Evolutionary conservation across 129 eudicot genomes (phyloP).

Genomic region (Flaveria brownii): DNA sequence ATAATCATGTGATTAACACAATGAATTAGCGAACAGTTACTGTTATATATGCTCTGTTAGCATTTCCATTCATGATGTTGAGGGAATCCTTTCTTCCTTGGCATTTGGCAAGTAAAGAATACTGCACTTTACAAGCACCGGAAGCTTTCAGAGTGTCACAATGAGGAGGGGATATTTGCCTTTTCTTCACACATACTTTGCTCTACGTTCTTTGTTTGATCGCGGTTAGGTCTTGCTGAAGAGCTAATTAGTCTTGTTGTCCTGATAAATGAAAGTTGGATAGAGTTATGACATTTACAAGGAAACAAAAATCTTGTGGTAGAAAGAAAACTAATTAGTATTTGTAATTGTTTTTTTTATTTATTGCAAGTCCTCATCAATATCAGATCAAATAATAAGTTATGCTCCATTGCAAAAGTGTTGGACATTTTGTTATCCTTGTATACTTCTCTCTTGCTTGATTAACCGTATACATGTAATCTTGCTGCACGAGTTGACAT

Average conservation of each 20-base stretch:
- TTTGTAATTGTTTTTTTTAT: neutral
- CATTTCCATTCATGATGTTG: neutral
- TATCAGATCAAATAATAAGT: constrained; percentile 6
- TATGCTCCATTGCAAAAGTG: constrained; percentile 16
- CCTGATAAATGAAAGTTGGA: constrained; percentile 5
- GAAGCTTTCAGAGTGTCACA: constrained; percentile 11
- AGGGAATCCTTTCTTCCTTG: constrained; percentile 1
- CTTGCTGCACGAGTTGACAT: constrained; percentile 3
- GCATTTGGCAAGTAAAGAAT: constrained; percentile 19
- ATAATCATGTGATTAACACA: constrained; percentile 10
- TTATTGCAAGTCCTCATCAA: neutral
- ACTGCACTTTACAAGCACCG: constrained; percentile 16
- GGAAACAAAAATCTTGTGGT: constrained; percentile 10
- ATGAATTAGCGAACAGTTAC: neutral
- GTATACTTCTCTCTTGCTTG: constrained; percentile 2
- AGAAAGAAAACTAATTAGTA: constrained; percentile 16
- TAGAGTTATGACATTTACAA: neutral
- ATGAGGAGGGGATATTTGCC: neutral
- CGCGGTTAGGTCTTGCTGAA: constrained; percentile 9
- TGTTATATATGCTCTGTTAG: constrained; percentile 11
- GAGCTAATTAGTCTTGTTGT: constrained; percentile 23
- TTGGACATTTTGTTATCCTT: constrained; percentile 16
- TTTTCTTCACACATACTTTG: neutral
- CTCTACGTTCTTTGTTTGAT: neutral
- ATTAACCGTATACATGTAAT: neutral